Base-by-base conservation (phyloP, 2,329 filamentous ascomycete species). In the Helotiales sp. region DNA sequence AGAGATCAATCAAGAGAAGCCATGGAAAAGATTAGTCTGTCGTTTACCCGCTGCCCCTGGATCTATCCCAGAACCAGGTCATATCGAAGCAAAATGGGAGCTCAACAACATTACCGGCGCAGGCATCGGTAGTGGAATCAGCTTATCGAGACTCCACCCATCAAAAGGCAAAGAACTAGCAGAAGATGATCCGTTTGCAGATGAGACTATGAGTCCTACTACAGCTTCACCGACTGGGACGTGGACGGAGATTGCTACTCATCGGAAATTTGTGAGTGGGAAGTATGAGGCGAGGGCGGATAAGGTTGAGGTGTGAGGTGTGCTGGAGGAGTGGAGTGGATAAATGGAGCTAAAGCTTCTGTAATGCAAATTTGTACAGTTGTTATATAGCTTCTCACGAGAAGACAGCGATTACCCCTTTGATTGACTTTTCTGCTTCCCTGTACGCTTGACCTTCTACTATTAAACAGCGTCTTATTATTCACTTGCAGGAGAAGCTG, bases 31-130 rank as follows among this genome's bases (percentile, higher is more conserved):
- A 74, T 84, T 97, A 57, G 86, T 96, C 6, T 95, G 91, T 58
- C 85, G 92, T 2, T 89, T 99, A 66, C 77, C 82, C 9, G 81
- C 87, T 24, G 90, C 90, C 0, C 88, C 93, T 31, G 84, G 84
- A 24, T 80, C 84, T 52, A 85, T 85, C 66, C 86, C 90, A 0
- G 85, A 84, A 62, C 84, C 89, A 5, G 91, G 92, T 0, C 86
- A 84, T 54, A 82, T 96, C 8, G 93, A 99, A 72, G 90, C 90
- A 0, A 81, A 87, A 55, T 97, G 93, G 86, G 92, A 96, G 71
- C 76, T 88, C 22, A 71, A 69, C 46, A 57, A 57, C 13, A 36
- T 58, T 7, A 49, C 54, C 2, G 49, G 46, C 76, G 59, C 22
- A 68, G 66, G 68, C 4, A 66, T 82, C 0, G 83, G 82, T 0